Percentiles rank a stretch among this genome's conserved stretches.
phyloP scores from a whole-genome alignment of 352 stramenopile species.

The Blastocystis sp. region DNA sequence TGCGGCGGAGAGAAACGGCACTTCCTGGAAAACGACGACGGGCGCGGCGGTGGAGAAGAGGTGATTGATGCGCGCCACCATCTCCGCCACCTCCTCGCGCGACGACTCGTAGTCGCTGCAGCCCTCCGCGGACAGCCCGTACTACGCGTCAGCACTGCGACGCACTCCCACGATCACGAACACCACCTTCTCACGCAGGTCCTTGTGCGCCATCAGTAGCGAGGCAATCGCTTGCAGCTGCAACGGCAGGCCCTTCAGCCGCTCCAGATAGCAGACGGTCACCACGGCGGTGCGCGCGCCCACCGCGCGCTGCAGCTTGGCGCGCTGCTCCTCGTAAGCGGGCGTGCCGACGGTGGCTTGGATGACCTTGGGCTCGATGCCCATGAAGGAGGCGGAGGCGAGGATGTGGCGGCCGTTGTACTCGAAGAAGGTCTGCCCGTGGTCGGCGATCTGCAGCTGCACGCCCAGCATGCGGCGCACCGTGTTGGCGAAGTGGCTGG shows the following conservation, averaged over 20 bases:
- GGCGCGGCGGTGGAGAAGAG: not conserved
- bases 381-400: constrained; percentile 91
- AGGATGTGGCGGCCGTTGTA: constrained; percentile 87
- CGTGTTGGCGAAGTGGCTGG: constrained; percentile 81
- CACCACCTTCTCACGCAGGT: constrained; percentile 80
- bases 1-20: constrained; percentile 72
- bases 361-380: constrained; percentile 84
- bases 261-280: constrained; percentile 88
- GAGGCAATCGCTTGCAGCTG: constrained; percentile 92
- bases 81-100: constrained; percentile 85
- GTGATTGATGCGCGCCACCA: constrained; percentile 85
- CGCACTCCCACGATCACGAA: constrained; percentile 75
- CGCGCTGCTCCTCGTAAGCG: constrained; percentile 44
- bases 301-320: constrained; percentile 50
- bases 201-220: constrained; percentile 83
- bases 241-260: constrained; percentile 90
- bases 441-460: constrained; percentile 85
- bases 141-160: constrained; percentile 21
- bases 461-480: constrained; percentile 88
- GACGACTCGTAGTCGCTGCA: constrained; percentile 88
- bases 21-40: constrained; percentile 72
- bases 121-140: constrained; percentile 75
- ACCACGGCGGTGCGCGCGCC: constrained; percentile 76
- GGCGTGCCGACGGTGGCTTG: constrained; percentile 72
- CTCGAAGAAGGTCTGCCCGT: constrained; percentile 86